Evolutionary conservation across 192 early-diverging fungal genomes (phyloP), one percentile per base, ranked within the genome.

Genomic region (Backusella tuberculispora): DNA sequence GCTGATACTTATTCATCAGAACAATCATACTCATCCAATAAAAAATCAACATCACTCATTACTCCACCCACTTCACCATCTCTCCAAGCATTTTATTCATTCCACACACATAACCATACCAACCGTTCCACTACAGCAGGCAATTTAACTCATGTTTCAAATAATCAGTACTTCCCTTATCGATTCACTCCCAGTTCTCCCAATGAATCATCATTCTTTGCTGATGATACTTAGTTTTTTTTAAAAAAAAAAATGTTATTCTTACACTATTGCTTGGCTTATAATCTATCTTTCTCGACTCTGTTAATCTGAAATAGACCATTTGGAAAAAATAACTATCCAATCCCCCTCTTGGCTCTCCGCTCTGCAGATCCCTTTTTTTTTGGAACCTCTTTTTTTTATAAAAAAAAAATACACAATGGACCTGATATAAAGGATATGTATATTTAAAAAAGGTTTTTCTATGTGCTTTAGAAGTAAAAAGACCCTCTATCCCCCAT

Each of bases 151-250:
- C 64, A 66, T n/a, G 64, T 38, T n/a, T 38, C 64, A 17, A 66
- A 7, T 38, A 24, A 66, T 66, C 64, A 66, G 37, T 40, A 34
- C 6, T 66, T 66, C 64, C 64, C 64, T 5, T 26, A 66, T 66
- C 64, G 64, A 34, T 66, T 66, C 64, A 66, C 64, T 66, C 64
- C 64, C n/a, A 29, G 34, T 38, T 66, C 64, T 66, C 64, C 37
- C 6, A n/a, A 15, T 66, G 64, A 66, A 40, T 66, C 29, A 34
- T 66, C 64, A 7, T 17, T 40, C 17, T 66, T 66, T 40, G 64
- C 64, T 38, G 64, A 65, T 38, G 37, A 66, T 40, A 66, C 64
- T 5, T 66, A 66, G 9, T 56, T 56, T 56, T 56, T 56, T 21
- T 43, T 43, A 43, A 0, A 9, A 56, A 12, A 8, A n/a, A n/a